Evolutionary conservation across 75 land plant genomes (phyloP).

Genomic region (Picea glauca): DNA sequence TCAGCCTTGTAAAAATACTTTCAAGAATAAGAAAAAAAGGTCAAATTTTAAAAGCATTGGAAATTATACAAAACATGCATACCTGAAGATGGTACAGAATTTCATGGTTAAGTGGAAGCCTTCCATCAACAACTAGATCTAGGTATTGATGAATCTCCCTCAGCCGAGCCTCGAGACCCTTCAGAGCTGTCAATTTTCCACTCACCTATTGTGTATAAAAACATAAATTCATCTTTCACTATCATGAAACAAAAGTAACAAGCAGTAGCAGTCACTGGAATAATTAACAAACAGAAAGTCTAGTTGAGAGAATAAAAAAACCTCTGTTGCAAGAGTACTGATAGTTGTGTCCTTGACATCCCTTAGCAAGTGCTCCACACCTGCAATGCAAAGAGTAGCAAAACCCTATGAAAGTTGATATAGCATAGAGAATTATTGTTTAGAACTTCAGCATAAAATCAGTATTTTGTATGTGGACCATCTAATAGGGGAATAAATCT

Average conservation of each 20-base stretch:
- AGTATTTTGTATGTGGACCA: not conserved
- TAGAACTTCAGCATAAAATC: too few species aligned
- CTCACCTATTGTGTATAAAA: slow-evolving; percentile 51
- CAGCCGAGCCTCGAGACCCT: slow-evolving; percentile 87
- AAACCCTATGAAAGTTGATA: not conserved
- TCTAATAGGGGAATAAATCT: not conserved
- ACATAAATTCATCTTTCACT: not conserved
- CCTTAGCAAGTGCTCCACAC: slow-evolving; percentile 94
- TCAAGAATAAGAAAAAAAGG: not conserved
- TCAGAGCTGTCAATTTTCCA: slow-evolving; percentile 83
- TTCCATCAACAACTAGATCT: slow-evolving; percentile 87
- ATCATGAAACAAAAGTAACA: not conserved
- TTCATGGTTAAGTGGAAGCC: slow-evolving; percentile 92
- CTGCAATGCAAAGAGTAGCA: slow-evolving; percentile 22
- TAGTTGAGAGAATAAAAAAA: slow-evolving; percentile 10
- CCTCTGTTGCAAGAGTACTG: slow-evolving; percentile 98
- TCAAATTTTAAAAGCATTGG: slow-evolving; percentile 7
- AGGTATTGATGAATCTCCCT: slow-evolving; percentile 82
- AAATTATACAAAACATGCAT: not conserved
- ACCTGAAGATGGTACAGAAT: slow-evolving; percentile 98
- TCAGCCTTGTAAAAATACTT: not conserved
- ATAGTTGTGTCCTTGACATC: slow-evolving; percentile 98
- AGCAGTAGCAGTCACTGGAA: not conserved
- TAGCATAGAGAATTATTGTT: not conserved
- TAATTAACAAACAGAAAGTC: not conserved